Evolutionary conservation across 768 basidiomycete genomes (phyloP).

Genomic region (Tricholoma saponaceum): DNA sequence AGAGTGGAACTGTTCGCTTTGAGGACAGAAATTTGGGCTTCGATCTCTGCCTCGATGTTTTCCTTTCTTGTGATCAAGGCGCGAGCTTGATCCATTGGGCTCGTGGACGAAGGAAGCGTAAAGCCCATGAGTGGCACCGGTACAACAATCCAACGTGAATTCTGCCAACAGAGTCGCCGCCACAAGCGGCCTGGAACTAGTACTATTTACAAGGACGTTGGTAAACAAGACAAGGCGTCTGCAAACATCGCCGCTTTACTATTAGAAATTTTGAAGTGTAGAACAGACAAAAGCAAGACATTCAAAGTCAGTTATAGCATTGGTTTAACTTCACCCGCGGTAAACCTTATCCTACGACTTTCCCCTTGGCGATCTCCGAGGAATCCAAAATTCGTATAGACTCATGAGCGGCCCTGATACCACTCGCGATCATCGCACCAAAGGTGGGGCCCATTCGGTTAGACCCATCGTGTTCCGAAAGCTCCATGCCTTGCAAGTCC

Average conservation of each 20-base stretch:
- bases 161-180: no score
- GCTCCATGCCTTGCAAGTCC: conserved; percentile 63
- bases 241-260: no score
- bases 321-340: neutral
- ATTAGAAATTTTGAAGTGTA: no score
- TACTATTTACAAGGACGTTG: no score
- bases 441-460: conserved; percentile 80
- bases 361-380: conserved; percentile 49
- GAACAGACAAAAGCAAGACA: no score
- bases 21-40: conserved; percentile 58
- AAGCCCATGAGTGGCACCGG: neutral
- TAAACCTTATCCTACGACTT: conserved; percentile 37
- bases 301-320: no score
- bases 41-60: conserved; percentile 68
- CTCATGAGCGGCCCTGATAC: conserved; percentile 68
- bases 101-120: conserved; percentile 19
- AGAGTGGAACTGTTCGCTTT: conserved; percentile 60
- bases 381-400: conserved; percentile 50
- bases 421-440: conserved; percentile 76
- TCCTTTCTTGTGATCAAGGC: conserved; percentile 67
- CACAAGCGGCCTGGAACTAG: no score
- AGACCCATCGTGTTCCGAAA: conserved; percentile 76
- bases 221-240: no score
- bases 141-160: neutral
- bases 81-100: conserved; percentile 53